Base-by-base conservation (phyloP, 192 early-diverging fungal genomes). In the Podila verticillata region DNA sequence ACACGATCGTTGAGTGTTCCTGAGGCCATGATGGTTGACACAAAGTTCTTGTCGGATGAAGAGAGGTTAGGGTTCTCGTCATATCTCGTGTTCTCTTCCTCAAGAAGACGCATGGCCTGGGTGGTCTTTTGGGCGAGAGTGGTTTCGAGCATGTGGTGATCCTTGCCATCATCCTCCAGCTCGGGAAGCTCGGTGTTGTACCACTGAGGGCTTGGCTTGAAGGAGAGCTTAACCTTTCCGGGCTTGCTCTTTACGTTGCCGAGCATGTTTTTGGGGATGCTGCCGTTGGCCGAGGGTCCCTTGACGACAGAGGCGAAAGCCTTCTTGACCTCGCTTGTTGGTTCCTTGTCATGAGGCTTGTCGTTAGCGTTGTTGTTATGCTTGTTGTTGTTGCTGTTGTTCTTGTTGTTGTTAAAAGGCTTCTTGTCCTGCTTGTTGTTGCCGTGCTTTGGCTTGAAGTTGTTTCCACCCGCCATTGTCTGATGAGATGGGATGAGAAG, bases 1-100 rank as follows among this genome's bases (percentile, higher is more conserved):
- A 98, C 90, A 68, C 93, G 93, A 89, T 99, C 98, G 48, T 92
- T 94, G 49, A 95, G 81, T 22, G 98, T 99, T 83, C 98, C 98
- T 32, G 94, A 95, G 56, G 90, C 82, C 80, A 99, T 83, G 39
- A 99, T 94, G 54, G 93, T 95, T 22, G 92, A 84, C 19, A 98
- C 88, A 82, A 98, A 99, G 47, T 89, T 89, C 62, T 87, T 87
- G 86, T 99, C 96, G 24, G 95, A 91, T 5, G 91, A 88, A 13
- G 92, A 92, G 47, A 92, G 82, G 31, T 84, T 85, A 51, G 84
- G 83, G 34, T 85, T 82, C 48, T 84, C 85, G 47, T 88, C 86
- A 62, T 88, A 88, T 32, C 75, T 65, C 28, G 84, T 68, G 75
- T 91, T 93, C 61, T 97, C 95, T 44, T 84, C 64, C 29, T 87